Evolutionary conservation across 306 rosid species (phyloP).

Genomic region (Alnus rubra): DNA sequence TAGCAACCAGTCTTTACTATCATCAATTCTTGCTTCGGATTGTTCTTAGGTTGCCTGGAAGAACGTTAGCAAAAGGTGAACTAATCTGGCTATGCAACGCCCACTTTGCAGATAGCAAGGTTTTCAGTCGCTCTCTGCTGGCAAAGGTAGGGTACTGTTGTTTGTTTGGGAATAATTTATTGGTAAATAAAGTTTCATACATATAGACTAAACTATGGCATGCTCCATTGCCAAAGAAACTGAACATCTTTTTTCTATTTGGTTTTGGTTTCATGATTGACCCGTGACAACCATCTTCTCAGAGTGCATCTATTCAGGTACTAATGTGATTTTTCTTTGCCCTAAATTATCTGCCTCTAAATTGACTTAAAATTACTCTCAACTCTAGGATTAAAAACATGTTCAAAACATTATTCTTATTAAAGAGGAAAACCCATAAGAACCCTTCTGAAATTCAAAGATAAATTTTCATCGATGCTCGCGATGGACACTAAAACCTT

Average conservation of each 20-base stretch:
- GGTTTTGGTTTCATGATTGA: constrained; percentile 40
- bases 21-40: constrained; percentile 13
- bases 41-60: constrained; percentile 69
- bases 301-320: constrained; percentile 93
- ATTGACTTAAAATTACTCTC: not conserved
- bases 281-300: constrained; percentile 35
- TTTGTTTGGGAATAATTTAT: constrained; percentile 12
- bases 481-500: not conserved
- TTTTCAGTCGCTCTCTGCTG: constrained; percentile 67
- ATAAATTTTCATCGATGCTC: not conserved
- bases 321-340: constrained; percentile 10
- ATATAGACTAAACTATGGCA: not conserved
- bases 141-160: constrained; percentile 63
- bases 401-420: not conserved
- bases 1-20: constrained; percentile 6
- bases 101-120: constrained; percentile 53
- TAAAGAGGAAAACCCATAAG: not conserved
- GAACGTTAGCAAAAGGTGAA: constrained; percentile 54
- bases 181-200: constrained; percentile 2
- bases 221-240: constrained; percentile 19
- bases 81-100: constrained; percentile 76
- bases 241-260: constrained; percentile 35
- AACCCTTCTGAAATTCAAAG: not conserved
- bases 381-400: not conserved
- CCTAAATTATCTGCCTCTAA: not conserved